These are phyloP conservation scores for Trichothecium roseum DNA, from an alignment of 2,329 filamentous ascomycete species.

Conservation along the genomic window DNA sequence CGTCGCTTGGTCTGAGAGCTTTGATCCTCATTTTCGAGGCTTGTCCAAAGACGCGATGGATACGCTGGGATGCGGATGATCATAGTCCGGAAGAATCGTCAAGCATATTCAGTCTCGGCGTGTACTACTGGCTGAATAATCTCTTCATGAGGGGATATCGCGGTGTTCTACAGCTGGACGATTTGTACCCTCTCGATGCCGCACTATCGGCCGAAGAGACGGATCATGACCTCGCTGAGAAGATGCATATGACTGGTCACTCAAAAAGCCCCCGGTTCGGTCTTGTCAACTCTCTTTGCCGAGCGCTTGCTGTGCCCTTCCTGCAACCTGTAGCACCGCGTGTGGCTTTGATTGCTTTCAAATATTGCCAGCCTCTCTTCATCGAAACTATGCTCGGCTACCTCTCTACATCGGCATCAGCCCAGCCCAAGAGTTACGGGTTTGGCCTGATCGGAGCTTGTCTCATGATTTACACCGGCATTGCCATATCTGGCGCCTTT, in stretches of 20 bases:
- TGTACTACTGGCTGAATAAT: constrained; percentile 24
- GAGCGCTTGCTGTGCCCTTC: constrained; percentile 19
- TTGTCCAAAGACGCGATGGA: constrained; percentile 25
- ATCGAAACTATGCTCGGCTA: constrained; percentile 26
- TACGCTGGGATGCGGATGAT: constrained; percentile 20
- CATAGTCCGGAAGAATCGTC: constrained; percentile 29
- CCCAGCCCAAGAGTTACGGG: constrained; percentile 15
- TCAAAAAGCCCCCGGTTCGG: too few relatives aligned
- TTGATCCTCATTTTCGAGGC: constrained; percentile 25
- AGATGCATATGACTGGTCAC: too few relatives aligned
- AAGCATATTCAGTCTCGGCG: constrained; percentile 17
- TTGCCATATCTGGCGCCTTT: constrained; percentile 27
- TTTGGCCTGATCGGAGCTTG: constrained; percentile 32
- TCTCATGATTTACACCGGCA: constrained; percentile 26
- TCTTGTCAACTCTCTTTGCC: too few relatives aligned
- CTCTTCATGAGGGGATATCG: constrained; percentile 25
- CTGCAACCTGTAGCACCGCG: constrained; percentile 25
- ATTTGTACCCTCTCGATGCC: constrained; percentile 24
- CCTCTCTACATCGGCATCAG: constrained; percentile 10
- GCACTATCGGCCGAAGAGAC: constrained; percentile 13
- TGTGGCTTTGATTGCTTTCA: constrained; percentile 26
- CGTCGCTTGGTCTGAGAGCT: constrained; percentile 22
- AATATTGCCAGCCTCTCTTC: constrained; percentile 31
- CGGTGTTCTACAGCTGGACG: constrained; percentile 17
- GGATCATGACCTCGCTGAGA: constrained; percentile 6